These are phyloP conservation scores for Fraxinus excelsior DNA, from an alignment of 257 asterid species.

Conservation along the genomic window DNA sequence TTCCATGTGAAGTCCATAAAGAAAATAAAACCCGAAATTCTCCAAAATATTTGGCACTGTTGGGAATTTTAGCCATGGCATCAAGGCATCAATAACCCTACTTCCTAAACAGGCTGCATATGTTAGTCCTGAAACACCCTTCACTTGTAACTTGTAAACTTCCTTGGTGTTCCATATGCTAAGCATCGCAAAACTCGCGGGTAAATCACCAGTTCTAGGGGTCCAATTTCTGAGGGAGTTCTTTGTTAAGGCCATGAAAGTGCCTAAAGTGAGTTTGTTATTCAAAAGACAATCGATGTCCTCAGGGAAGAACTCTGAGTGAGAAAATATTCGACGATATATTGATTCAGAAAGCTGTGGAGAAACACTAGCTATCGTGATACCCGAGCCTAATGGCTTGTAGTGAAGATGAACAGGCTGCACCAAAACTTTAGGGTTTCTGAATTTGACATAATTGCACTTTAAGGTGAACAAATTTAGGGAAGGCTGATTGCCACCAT, in stretches of 20 bases:
- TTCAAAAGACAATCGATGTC: conserved; percentile 53
- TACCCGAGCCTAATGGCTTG: conserved; percentile 47
- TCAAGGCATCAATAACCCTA: conserved; percentile 58
- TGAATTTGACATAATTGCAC: conserved; percentile 59
- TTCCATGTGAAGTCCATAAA: conserved; percentile 78
- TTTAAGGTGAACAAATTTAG: conserved; percentile 61
- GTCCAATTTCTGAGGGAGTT: conserved; percentile 43
- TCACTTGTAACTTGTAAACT: conserved; percentile 60
- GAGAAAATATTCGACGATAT: conserved; percentile 48
- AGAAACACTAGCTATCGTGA: conserved; percentile 43
- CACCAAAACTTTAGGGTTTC: conserved; percentile 69
- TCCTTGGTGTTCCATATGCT: conserved; percentile 78
- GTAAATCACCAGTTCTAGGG: conserved; percentile 38
- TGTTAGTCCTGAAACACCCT: conserved; percentile 61
- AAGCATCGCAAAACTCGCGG: conserved; percentile 59
- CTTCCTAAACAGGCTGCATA: conserved; percentile 58
- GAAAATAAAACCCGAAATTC: conserved; percentile 63
- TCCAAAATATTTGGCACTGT: conserved; percentile 64
- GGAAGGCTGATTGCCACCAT: conserved; percentile 61
- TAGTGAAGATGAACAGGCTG: conserved; percentile 78
- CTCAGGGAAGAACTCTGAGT: conserved; percentile 65
- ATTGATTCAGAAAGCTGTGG: conserved; percentile 36
- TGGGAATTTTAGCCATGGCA: conserved; percentile 74
- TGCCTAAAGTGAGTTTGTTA: conserved; percentile 66
- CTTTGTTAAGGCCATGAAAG: conserved; percentile 71